Evolutionary conservation across 371 early-diverging fungal genomes (phyloP).

Genomic region (Syncephalastrum contaminatum): DNA sequence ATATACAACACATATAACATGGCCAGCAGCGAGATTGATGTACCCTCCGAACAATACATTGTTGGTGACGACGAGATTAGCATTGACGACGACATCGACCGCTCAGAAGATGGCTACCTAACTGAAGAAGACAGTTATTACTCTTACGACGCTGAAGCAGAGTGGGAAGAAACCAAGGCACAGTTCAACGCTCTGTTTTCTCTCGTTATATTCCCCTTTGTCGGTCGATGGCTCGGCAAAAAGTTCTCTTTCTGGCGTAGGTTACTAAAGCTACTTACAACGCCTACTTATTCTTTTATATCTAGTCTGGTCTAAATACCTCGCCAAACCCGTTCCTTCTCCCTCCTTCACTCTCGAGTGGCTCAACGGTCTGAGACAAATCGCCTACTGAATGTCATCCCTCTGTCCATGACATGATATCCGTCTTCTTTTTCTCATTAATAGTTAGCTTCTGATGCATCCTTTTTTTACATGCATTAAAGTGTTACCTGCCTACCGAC

Average conservation of each 20-base stretch:
- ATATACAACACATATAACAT: no score
- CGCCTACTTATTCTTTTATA: not conserved
- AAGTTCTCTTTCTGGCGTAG: slow-evolving; percentile 61
- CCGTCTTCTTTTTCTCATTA: not conserved
- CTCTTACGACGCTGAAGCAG: slow-evolving; percentile 52
- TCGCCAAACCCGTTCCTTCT: slow-evolving; percentile 8
- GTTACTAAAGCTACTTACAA: slow-evolving; percentile 13
- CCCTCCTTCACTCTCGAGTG: slow-evolving; percentile 14
- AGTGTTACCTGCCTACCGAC: no score
- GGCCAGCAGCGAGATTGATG: no score
- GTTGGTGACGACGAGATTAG: slow-evolving; percentile 24
- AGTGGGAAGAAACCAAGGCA: slow-evolving; percentile 66
- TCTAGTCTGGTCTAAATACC: slow-evolving; percentile 28
- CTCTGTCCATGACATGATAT: no score
- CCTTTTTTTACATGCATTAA: not conserved
- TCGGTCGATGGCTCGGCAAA: slow-evolving; percentile 61
- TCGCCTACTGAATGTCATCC: slow-evolving; percentile 4
- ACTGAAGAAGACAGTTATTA: slow-evolving; percentile 23
- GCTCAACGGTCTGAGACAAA: slow-evolving; percentile 15
- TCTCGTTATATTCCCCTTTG: slow-evolving; percentile 57
- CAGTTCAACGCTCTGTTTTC: slow-evolving; percentile 55
- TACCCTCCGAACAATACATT: no score
- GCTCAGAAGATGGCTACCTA: slow-evolving; percentile 17
- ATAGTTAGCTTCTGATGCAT: not conserved
- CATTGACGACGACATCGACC: slow-evolving; percentile 23